phyloP scores from a whole-genome alignment of 208 protist species.

The Leishmania mexicana region DNA sequence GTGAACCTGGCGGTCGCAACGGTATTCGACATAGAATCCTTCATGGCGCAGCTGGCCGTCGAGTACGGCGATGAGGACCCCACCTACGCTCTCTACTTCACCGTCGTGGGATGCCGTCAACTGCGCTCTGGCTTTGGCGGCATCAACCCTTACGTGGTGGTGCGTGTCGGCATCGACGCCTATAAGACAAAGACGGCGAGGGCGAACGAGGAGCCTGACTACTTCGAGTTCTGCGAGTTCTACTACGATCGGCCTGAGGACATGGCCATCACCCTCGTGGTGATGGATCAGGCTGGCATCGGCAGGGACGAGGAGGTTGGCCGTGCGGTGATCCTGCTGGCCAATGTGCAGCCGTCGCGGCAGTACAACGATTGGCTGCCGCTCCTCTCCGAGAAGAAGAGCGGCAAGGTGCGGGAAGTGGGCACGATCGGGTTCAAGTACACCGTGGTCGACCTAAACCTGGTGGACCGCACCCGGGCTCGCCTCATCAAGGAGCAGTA shows the following conservation, averaged over 20 bases:
- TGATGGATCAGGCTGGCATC: slow-evolving; percentile 81
- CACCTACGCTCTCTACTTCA: slow-evolving; percentile 75
- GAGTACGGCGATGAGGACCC: slow-evolving; percentile 73
- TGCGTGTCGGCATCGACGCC: slow-evolving; percentile 64
- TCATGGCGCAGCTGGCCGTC: slow-evolving; percentile 66
- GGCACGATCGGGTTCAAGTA: slow-evolving; percentile 84
- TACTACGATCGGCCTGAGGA: slow-evolving; percentile 54
- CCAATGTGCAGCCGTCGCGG: slow-evolving; percentile 35
- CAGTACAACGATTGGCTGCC: slow-evolving; percentile 78
- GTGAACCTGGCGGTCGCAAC: slow-evolving; percentile 71
- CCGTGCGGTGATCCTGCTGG: slow-evolving; percentile 58
- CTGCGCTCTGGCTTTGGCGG: slow-evolving; percentile 54
- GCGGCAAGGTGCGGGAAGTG: slow-evolving; percentile 31
- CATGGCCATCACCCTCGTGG: slow-evolving; percentile 55
- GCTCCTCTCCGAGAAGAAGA: slow-evolving; percentile 35
- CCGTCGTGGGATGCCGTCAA: slow-evolving; percentile 71
- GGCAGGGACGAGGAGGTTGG: slow-evolving; percentile 68
- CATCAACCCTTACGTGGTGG: slow-evolving; percentile 78
- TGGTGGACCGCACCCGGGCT: slow-evolving; percentile 59
- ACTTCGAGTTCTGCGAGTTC: slow-evolving; percentile 87
- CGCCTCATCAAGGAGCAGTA: slow-evolving; percentile 34
- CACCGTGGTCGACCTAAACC: slow-evolving; percentile 62
- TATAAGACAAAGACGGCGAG: slow-evolving; percentile 74
- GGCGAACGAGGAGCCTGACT: slow-evolving; percentile 74
- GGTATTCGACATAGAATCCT: slow-evolving; percentile 85